phyloP scores from a whole-genome alignment of 352 stramenopile species.

The Globisporangium recalcitrans region DNA sequence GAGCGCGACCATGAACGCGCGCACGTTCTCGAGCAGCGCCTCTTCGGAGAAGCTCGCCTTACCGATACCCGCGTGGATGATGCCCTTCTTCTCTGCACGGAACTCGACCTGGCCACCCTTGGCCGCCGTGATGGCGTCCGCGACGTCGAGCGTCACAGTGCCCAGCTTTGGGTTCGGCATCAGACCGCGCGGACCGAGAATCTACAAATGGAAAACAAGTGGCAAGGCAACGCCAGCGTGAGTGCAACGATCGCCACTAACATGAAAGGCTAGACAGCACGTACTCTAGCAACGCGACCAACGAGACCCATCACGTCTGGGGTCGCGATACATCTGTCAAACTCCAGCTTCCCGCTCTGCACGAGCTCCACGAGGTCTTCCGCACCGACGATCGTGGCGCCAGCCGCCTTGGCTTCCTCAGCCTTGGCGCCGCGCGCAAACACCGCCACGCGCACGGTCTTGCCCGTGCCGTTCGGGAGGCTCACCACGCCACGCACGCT shows the following conservation, averaged over 20 bases:
- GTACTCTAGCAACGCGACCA: conserved; percentile 84
- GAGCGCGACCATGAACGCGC: conserved; percentile 90
- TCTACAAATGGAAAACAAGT: neutral
- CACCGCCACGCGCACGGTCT: conserved; percentile 85
- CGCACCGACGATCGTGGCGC: conserved; percentile 85
- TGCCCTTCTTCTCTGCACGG: conserved; percentile 88
- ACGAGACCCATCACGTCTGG: conserved; percentile 92
- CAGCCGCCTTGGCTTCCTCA: conserved; percentile 86
- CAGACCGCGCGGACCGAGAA: conserved; percentile 92
- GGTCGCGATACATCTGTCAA: conserved; percentile 90
- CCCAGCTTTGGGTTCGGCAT: conserved; percentile 98
- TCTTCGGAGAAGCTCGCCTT: conserved; percentile 89
- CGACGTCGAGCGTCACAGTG: conserved; percentile 92
- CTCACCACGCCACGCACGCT: conserved; percentile 83
- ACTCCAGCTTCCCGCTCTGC: conserved; percentile 87
- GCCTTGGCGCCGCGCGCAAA: conserved; percentile 88
- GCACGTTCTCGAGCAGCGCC: conserved; percentile 89
- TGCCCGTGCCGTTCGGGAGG: conserved; percentile 84
- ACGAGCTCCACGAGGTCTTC: conserved; percentile 89
- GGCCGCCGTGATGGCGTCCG: conserved; percentile 71
- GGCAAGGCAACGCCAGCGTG: neutral
- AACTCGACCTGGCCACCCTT: conserved; percentile 86
- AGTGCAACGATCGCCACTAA: neutral
- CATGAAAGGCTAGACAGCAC: neutral
- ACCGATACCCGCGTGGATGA: conserved; percentile 85